Evolutionary conservation across 805 yeast genomes (phyloP).

Genomic region (Millerago galiae): DNA sequence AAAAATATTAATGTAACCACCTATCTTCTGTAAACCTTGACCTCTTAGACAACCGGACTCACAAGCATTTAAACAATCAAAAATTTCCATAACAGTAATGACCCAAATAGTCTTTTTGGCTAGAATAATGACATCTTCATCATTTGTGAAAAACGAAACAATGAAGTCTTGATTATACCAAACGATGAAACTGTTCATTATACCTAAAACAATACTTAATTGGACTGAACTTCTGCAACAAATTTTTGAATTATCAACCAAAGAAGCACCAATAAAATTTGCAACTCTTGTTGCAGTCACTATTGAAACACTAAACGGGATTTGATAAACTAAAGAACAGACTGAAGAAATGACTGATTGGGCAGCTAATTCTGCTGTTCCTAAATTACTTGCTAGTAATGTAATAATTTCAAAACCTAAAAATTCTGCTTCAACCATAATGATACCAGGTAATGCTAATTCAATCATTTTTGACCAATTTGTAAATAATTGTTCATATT

Average conservation of each 20-base stretch:
- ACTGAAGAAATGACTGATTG: constrained; percentile 67
- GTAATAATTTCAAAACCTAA: constrained; percentile 70
- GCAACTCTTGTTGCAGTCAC: constrained; percentile 72
- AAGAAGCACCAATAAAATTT: constrained; percentile 57
- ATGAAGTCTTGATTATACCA: constrained; percentile 29
- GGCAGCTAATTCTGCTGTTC: constrained; percentile 64
- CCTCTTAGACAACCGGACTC: constrained; percentile 80
- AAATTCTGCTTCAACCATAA: constrained; percentile 75
- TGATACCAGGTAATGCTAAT: constrained; percentile 67
- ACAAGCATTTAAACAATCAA: constrained; percentile 61
- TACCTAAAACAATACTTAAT: constrained; percentile 38
- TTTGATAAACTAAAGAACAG: constrained; percentile 58
- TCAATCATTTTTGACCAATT: constrained; percentile 55
- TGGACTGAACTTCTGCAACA: constrained; percentile 38
- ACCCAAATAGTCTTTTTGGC: constrained; percentile 49
- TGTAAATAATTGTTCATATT: constrained; percentile 10
- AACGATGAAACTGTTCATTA: constrained; percentile 38
- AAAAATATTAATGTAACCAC: constrained; percentile 61
- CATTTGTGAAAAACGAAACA: constrained; percentile 53
- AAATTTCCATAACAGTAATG: constrained; percentile 61
- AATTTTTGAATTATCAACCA: constrained; percentile 39
- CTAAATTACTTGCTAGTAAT: constrained; percentile 61
- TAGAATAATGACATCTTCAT: constrained; percentile 46
- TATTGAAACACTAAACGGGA: constrained; percentile 71
- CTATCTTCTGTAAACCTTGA: constrained; percentile 77